phyloP scores from a whole-genome alignment of 23 red algal species.

The Chondrus crispus region DNA sequence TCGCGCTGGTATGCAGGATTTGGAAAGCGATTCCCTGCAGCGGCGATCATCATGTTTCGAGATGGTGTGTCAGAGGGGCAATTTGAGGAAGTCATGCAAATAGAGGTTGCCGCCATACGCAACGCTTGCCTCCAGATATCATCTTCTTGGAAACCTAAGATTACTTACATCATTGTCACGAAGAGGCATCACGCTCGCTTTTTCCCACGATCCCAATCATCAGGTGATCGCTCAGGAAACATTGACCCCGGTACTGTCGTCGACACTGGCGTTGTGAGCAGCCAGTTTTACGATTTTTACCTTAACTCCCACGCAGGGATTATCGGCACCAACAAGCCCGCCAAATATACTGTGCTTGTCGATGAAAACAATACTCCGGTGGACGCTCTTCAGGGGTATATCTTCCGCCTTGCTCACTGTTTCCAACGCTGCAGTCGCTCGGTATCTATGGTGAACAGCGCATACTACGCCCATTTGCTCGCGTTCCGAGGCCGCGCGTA shows the following conservation, averaged over 20 bases:
- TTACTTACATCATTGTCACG: slow-evolving; percentile 62
- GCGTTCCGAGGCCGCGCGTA: not conserved
- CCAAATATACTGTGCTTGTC: slow-evolving; percentile 27
- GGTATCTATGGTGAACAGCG: slow-evolving; percentile 57
- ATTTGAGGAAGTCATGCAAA: slow-evolving; percentile 46
- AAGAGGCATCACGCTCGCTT: slow-evolving; percentile 67
- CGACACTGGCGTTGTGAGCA: not conserved
- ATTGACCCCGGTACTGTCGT: slow-evolving; percentile 39
- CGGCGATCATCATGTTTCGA: slow-evolving; percentile 61
- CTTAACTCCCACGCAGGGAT: slow-evolving; percentile 52
- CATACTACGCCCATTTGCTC: slow-evolving; percentile 40
- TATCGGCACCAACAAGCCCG: slow-evolving; percentile 56
- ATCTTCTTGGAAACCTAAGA: not conserved
- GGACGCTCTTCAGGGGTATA: slow-evolving; percentile 33
- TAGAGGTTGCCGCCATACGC: slow-evolving; percentile 31
- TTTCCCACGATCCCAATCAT: not conserved
- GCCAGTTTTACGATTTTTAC: slow-evolving; percentile 55
- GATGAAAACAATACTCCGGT: slow-evolving; percentile 51
- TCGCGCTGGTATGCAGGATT: not conserved
- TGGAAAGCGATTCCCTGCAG: not conserved
- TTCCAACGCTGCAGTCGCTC: slow-evolving; percentile 39
- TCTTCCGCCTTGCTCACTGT: slow-evolving; percentile 34
- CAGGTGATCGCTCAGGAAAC: slow-evolving; percentile 33
- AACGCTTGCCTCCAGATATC: not conserved
- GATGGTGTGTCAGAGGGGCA: slow-evolving; percentile 72